Conservation (phyloP, 192 early-diverging fungal species). For the Podochytrium sp. region DNA sequence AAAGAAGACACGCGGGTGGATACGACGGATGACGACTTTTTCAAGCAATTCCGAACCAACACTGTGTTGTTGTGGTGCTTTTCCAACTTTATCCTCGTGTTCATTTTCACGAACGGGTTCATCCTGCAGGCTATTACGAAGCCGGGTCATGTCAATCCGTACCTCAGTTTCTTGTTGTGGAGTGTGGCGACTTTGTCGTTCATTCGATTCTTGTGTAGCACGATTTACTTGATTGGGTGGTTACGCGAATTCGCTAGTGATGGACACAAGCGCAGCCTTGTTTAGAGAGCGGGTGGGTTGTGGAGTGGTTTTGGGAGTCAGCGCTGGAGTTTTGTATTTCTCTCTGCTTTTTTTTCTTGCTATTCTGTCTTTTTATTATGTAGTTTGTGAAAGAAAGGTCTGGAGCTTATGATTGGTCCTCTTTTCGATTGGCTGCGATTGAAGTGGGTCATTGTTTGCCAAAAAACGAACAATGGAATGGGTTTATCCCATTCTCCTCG, state of each 20-base stretch:
- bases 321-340: too few relatives aligned
- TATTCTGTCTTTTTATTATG: background rate
- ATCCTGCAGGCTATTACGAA: slow-evolving; percentile 20
- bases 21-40: slow-evolving; percentile 48
- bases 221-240: too few relatives aligned
- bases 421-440: background rate
- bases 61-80: slow-evolving; percentile 52
- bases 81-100: slow-evolving; percentile 46
- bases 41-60: slow-evolving; percentile 57
- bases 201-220: slow-evolving; percentile 34
- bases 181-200: slow-evolving; percentile 38
- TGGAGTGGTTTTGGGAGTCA: background rate
- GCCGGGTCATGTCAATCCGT: slow-evolving; percentile 34
- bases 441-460: background rate
- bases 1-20: slow-evolving; percentile 49
- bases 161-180: slow-evolving; percentile 50
- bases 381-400: background rate
- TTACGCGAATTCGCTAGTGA: background rate
- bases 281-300: background rate
- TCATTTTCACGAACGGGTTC: slow-evolving; percentile 44
- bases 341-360: background rate
- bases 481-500: background rate
- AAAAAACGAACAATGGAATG: background rate
- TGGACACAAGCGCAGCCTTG: background rate
- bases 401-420: background rate